phyloP scores from a whole-genome alignment of 371 early-diverging fungal genomes.

The Dinochytrium kinnereticum region DNA sequence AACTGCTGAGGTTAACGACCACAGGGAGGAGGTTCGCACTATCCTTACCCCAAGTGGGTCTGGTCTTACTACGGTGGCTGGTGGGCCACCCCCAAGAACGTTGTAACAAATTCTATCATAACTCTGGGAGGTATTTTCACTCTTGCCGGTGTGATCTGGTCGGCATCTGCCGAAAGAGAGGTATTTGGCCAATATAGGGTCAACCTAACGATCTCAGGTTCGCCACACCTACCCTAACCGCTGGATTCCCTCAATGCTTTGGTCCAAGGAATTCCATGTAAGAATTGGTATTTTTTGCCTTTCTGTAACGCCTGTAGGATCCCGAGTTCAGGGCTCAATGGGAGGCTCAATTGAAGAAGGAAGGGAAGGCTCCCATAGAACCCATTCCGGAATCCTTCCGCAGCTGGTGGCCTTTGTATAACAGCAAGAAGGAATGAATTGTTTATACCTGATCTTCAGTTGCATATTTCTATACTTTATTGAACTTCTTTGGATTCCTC shows the following conservation, averaged over 20 bases:
- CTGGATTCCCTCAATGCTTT: conserved; percentile 86
- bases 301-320: conserved; percentile 38
- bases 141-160: conserved; percentile 72
- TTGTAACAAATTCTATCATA: conserved; percentile 79
- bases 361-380: conserved; percentile 60
- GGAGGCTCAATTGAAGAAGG: conserved; percentile 54
- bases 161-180: conserved; percentile 82
- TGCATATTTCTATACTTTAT: too few relatives aligned
- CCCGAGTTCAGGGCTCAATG: conserved; percentile 50
- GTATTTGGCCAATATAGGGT: conserved; percentile 50
- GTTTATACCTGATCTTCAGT: too few relatives aligned
- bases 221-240: conserved; percentile 65
- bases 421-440: conserved; percentile 3
- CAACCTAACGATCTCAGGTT: too few relatives aligned
- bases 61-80: conserved; percentile 85
- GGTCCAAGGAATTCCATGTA: conserved; percentile 79
- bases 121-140: conserved; percentile 69
- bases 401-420: conserved; percentile 42
- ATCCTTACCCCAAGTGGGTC: conserved; percentile 69
- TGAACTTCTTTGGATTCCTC: neutral
- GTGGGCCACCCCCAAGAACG: conserved; percentile 85
- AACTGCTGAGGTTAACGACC: neutral
- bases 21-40: conserved; percentile 67
- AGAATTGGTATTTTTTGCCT: neutral
- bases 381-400: conserved; percentile 51